Evolutionary conservation across 495 filamentous ascomycete genomes (phyloP).

Genomic region (Aspergillus incahuasiensis): DNA sequence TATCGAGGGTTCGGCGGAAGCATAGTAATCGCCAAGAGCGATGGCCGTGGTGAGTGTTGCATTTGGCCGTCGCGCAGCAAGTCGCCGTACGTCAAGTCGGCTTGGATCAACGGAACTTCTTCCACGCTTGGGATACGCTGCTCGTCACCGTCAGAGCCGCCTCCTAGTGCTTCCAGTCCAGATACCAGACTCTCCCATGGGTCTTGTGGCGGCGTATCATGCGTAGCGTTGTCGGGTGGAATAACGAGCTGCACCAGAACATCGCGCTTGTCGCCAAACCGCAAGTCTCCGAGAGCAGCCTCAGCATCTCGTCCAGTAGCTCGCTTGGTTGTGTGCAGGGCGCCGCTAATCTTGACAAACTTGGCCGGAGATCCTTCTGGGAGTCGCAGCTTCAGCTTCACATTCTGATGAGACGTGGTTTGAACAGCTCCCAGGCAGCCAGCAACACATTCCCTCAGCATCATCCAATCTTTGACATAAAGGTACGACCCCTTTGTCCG

Average conservation of each 20-base stretch:
- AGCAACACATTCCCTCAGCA: constrained; percentile 94
- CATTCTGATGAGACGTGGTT: constrained; percentile 96
- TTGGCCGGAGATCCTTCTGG: constrained; percentile 96
- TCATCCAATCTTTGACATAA: constrained; percentile 99
- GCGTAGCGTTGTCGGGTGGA: constrained; percentile 77
- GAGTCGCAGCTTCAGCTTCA: constrained; percentile 89
- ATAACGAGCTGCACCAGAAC: constrained; percentile 95
- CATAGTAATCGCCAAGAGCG: constrained; percentile 97
- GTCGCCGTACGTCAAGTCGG: constrained; percentile 90
- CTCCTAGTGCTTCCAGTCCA: constrained; percentile 91
- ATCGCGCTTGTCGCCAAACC: constrained; percentile 97
- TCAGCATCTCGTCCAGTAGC: constrained; percentile 97
- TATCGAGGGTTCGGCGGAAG: constrained; percentile 65
- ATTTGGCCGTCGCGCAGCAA: constrained; percentile 87
- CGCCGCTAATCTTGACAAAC: constrained; percentile 97
- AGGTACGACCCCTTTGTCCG: constrained; percentile 96
- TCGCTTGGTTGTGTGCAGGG: constrained; percentile 93
- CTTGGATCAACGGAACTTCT: constrained; percentile 92
- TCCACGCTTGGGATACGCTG: constrained; percentile 81
- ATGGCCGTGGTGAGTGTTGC: constrained; percentile 82
- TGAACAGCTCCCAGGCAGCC: constrained; percentile 94
- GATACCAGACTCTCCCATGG: constrained; percentile 97
- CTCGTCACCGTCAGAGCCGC: constrained; percentile 82
- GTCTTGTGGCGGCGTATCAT: constrained; percentile 85
- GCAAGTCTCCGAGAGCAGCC: constrained; percentile 84